These are phyloP conservation scores for Helenozyma baotianmanensis DNA, from an alignment of 805 yeast genomes.

Conservation along the genomic window DNA sequence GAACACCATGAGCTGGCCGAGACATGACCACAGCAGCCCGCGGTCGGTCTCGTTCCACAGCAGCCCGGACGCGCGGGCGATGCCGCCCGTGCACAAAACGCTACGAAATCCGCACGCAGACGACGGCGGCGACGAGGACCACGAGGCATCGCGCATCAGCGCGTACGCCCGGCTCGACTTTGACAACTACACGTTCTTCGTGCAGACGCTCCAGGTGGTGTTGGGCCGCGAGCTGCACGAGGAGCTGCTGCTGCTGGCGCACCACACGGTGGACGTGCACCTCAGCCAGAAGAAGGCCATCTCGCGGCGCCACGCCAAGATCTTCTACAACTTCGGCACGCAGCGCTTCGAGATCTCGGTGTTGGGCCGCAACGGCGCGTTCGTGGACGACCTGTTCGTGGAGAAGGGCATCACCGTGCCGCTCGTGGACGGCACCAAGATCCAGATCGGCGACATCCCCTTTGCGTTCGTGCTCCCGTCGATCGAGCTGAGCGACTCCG, in stretches of 20 bases:
- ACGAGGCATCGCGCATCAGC: constrained; percentile 33
- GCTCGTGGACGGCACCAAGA: constrained; percentile 69
- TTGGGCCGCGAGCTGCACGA: constrained; percentile 75
- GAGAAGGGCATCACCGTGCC: constrained; percentile 92
- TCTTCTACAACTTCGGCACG: constrained; percentile 93
- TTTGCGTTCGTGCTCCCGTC: constrained; percentile 85
- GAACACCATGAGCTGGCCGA: constrained; percentile 10
- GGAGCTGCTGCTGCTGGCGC: constrained; percentile 54
- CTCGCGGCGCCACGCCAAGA: constrained; percentile 90
- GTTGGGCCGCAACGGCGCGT: constrained; percentile 94
- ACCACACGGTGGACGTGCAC: constrained; percentile 84
- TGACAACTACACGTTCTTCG: constrained; percentile 89
- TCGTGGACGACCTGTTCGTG: constrained; percentile 85
- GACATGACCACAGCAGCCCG: constrained; percentile 6
- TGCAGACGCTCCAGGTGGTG: constrained; percentile 91
- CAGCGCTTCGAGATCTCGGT: constrained; percentile 90
- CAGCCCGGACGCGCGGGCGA: neutral
- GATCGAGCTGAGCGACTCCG: constrained; percentile 38
- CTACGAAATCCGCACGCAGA: constrained; percentile 1
- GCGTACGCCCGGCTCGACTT: constrained; percentile 81
- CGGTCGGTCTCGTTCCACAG: neutral
- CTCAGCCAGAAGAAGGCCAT: constrained; percentile 89
- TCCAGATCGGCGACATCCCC: constrained; percentile 90
- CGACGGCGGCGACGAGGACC: constrained; percentile 1
- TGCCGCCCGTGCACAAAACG: neutral